Conservation (phyloP, 1,139 yeast species). For the Yamadazyma conglobata region DNA sequence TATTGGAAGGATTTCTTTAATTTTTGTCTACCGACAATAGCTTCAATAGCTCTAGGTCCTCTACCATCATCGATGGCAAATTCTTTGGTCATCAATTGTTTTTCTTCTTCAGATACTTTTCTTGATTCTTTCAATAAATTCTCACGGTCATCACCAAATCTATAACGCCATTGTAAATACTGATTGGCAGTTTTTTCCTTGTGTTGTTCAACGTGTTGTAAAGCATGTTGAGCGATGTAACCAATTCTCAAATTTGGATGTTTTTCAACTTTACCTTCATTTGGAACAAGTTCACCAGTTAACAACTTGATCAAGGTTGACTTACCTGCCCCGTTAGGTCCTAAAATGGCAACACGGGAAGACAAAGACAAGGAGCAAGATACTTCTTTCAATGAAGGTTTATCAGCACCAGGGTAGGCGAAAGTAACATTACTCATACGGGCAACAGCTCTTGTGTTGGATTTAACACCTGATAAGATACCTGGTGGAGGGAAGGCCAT, state of each 20-base stretch:
- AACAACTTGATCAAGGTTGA: slow-evolving; percentile 89
- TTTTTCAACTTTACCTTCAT: slow-evolving; percentile 87
- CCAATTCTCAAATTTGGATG: slow-evolving; percentile 98
- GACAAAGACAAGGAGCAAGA: slow-evolving; percentile 87
- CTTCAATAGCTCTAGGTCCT: slow-evolving; percentile 86
- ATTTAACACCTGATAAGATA: slow-evolving; percentile 90
- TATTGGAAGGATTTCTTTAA: slow-evolving; percentile 95
- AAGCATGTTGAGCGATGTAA: slow-evolving; percentile 97
- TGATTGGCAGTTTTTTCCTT: slow-evolving; percentile 97
- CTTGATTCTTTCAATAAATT: slow-evolving; percentile 90
- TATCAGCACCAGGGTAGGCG: slow-evolving; percentile 82
- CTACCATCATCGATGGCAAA: slow-evolving; percentile 84
- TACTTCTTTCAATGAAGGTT: slow-evolving; percentile 76
- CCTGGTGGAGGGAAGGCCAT: slow-evolving; percentile 99
- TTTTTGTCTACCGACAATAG: slow-evolving; percentile 95
- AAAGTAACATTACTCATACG: slow-evolving; percentile 83
- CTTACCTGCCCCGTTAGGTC: slow-evolving; percentile 99
- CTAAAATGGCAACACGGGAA: slow-evolving; percentile 93
- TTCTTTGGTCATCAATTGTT: slow-evolving; percentile 71
- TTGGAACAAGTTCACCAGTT: slow-evolving; percentile 88
- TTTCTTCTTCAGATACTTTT: slow-evolving; percentile 80
- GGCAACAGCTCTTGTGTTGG: slow-evolving; percentile 93
- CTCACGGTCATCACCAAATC: slow-evolving; percentile 97
- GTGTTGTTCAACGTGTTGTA: slow-evolving; percentile 95
- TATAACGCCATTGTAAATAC: slow-evolving; percentile 96